These are phyloP conservation scores for Alternaria consortialis DNA, from an alignment of 2,329 filamentous ascomycete species.

Conservation along the genomic window DNA sequence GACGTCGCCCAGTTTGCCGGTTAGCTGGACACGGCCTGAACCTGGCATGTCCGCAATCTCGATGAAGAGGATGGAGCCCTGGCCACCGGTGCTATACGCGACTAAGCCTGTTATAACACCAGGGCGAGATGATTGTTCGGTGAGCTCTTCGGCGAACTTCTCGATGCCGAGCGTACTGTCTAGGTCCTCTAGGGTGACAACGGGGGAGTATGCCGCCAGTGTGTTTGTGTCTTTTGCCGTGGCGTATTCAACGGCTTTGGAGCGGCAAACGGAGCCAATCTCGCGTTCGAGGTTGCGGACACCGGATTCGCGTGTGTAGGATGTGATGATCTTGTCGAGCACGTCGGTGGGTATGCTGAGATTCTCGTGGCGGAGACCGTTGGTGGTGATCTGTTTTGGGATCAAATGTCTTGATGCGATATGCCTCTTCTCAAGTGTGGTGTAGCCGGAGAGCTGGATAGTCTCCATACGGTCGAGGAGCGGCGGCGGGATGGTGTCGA, in stretches of 20 bases:
- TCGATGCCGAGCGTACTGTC: constrained; percentile 93
- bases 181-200: constrained; percentile 79
- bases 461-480: constrained; percentile 97
- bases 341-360: constrained; percentile 82
- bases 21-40: constrained; percentile 88
- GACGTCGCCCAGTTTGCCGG: constrained; percentile 94
- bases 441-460: constrained; percentile 92
- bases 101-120: constrained; percentile 96
- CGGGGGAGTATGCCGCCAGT: constrained; percentile 72
- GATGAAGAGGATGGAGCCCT: constrained; percentile 97
- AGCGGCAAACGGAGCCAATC: constrained; percentile 90
- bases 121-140: constrained; percentile 80
- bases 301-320: constrained; percentile 94
- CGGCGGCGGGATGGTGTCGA: constrained; percentile 94
- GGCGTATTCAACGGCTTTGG: constrained; percentile 86
- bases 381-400: constrained; percentile 92
- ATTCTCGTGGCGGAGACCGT: constrained; percentile 80
- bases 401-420: constrained; percentile 94
- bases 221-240: constrained; percentile 81
- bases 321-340: constrained; percentile 92
- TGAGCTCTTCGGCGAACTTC: constrained; percentile 93
- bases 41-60: constrained; percentile 98
- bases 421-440: constrained; percentile 93
- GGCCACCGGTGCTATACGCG: constrained; percentile 89
- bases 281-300: constrained; percentile 97